Conservation (phyloP, 257 asterid species). For the Ballota nigra region DNA sequence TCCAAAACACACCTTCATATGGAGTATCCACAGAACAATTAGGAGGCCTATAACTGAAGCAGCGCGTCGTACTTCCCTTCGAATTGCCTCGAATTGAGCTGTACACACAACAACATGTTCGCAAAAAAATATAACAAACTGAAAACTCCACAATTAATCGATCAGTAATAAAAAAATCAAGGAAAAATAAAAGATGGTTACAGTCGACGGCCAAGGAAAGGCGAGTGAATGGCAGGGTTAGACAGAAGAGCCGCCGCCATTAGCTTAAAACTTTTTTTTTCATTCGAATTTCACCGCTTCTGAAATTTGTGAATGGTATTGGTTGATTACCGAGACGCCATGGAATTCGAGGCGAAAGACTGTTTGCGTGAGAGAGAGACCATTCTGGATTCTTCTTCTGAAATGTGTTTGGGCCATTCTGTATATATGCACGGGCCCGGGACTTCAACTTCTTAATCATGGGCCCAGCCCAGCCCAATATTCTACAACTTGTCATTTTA, state of each 20-base stretch:
- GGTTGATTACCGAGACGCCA: neutral
- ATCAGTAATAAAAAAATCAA: neutral
- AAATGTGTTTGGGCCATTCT: neutral
- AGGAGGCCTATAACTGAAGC: constrained; percentile 32
- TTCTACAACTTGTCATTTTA: too few relatives aligned
- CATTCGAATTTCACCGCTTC: neutral
- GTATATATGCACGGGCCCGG: neutral
- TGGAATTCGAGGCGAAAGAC: neutral
- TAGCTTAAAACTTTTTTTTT: neutral
- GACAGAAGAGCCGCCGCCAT: constrained; percentile 69
- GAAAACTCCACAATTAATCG: neutral
- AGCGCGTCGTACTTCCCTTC: constrained; percentile 20
- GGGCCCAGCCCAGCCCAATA: neutral
- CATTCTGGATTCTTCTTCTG: neutral
- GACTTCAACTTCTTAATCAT: neutral
- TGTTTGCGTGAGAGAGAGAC: neutral
- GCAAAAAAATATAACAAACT: neutral
- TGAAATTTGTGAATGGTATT: neutral
- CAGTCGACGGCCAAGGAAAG: constrained; percentile 58
- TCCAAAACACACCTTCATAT: constrained; percentile 51
- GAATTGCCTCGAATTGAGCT: constrained; percentile 43
- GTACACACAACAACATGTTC: constrained; percentile 19
- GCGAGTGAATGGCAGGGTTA: constrained; percentile 45
- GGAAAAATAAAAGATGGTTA: constrained; percentile 22
- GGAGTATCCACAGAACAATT: constrained; percentile 62